phyloP scores from a whole-genome alignment of 2,329 filamentous ascomycete genomes.

The Tolypocladium ophioglossoides region DNA sequence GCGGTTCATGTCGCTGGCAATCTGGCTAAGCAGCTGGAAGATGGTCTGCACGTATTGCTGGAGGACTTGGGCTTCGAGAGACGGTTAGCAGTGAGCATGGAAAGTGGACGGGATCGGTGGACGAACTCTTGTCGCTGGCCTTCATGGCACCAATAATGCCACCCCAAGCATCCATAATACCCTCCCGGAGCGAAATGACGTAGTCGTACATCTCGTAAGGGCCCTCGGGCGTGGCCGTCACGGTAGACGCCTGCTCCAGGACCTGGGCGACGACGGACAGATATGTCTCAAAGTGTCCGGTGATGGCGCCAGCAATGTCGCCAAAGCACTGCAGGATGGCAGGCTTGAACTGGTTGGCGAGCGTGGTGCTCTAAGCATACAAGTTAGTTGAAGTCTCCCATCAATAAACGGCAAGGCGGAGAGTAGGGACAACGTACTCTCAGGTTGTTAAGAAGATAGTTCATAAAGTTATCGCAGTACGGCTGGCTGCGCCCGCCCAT shows the following conservation, averaged over 20 bases:
- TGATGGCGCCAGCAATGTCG: conserved; percentile 91
- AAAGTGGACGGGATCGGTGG: neutral
- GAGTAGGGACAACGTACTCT: conserved; percentile 42
- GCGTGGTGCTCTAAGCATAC: conserved; percentile 55
- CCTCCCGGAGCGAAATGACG: conserved; percentile 85
- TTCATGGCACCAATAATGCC: conserved; percentile 95
- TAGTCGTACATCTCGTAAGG: conserved; percentile 97
- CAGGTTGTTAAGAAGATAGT: conserved; percentile 86
- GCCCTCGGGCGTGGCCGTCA: conserved; percentile 68
- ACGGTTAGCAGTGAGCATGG: neutral
- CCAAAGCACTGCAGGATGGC: conserved; percentile 97
- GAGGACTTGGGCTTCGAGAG: conserved; percentile 50
- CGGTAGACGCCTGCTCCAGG: conserved; percentile 80
- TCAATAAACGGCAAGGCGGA: no score
- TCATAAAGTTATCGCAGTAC: conserved; percentile 97
- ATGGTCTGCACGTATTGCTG: conserved; percentile 74
- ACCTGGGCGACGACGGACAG: conserved; percentile 87
- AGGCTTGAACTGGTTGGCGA: conserved; percentile 95
- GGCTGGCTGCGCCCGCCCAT: conserved; percentile 85
- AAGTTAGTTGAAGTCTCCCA: neutral
- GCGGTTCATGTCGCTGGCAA: conserved; percentile 74
- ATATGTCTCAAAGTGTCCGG: conserved; percentile 86
- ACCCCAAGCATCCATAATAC: conserved; percentile 98
- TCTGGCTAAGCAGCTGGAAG: conserved; percentile 73
- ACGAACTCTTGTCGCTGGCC: conserved; percentile 62